Conservation (phyloP, 495 filamentous ascomycete species). For the Daldinia childiae region DNA sequence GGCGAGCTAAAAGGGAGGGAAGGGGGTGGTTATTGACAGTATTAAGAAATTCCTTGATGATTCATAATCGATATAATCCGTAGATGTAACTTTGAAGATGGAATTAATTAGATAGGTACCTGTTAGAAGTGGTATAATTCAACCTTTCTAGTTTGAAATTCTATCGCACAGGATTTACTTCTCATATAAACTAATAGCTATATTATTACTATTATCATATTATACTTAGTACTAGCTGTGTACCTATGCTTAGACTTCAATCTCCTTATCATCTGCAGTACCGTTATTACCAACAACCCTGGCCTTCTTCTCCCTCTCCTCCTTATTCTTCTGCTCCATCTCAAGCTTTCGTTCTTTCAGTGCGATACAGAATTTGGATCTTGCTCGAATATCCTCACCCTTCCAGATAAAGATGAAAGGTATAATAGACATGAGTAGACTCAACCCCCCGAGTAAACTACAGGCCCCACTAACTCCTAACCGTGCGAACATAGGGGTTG, state of each 20-base stretch:
- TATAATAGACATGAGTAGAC: slow-evolving; percentile 50
- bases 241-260: slow-evolving; percentile 8
- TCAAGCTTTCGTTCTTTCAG: slow-evolving; percentile 50
- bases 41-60: not conserved
- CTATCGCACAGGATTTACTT: not conserved
- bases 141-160: not conserved
- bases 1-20: not conserved
- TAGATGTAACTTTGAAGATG: not conserved
- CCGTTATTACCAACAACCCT: slow-evolving; percentile 1
- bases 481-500: slow-evolving; percentile 50
- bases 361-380: slow-evolving; percentile 51
- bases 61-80: not conserved
- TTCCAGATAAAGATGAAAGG: slow-evolving; percentile 56
- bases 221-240: not conserved
- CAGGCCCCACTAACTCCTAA: slow-evolving; percentile 52
- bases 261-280: slow-evolving; percentile 25
- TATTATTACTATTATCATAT: not conserved
- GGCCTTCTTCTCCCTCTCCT: slow-evolving; percentile 35
- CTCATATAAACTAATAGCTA: not conserved
- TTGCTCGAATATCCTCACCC: slow-evolving; percentile 49
- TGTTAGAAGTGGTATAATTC: not conserved
- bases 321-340: slow-evolving; percentile 47
- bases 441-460: slow-evolving; percentile 52
- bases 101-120: not conserved
- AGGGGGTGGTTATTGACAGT: not conserved